Base-by-base conservation (phyloP, 2,329 filamentous ascomycete species). In the Myotisia sp. region DNA sequence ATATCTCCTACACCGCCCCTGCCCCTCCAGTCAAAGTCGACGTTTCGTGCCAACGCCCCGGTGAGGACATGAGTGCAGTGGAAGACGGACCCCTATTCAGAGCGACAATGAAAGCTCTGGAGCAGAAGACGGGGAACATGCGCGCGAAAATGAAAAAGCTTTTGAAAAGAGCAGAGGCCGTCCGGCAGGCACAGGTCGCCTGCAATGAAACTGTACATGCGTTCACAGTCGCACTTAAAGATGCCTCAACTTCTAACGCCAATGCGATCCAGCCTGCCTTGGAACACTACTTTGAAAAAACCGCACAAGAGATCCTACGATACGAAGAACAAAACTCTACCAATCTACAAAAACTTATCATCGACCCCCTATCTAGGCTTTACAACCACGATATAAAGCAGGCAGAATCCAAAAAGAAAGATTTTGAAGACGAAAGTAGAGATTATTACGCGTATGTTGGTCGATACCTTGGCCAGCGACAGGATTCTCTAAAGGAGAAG, bases 351-450 rank as follows among this genome's bases (percentile, higher is more conserved):
- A 87, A 76, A 52, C 79, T 92, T 34, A 86, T 98, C 50, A 93
- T 98, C 44, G 90, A 98, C 27, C 92, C 92, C 1, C 71, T 98
- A 45, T 77, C 73, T 44, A 92, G 84, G 58, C 65, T 98, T 9
- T 98, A 98, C 58, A 84, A 84, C 41, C 70, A 87, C 43, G 92
- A 98, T 50, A 95, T 98, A 63, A 98, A 98, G 58, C 85, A 93
- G 56, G 92, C 87, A 17, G 90, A 98, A 51, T 70, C 80, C 26
- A 98, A 98, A 64, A 92, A 90, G 60, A 84, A 90, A 44, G 90
- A 95, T 47, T 98, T 98, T 48, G 90, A 98, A 44, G 90, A 98
- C 50, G 90, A 98, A 55, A 95, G 87, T 63, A 90, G 92, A 55
- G 90, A 98, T 54, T 98, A 93, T 60, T 98, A 98, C 59, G 77